phyloP scores from a whole-genome alignment of 495 filamentous ascomycete species.

The Penicillium simplicissimum region DNA sequence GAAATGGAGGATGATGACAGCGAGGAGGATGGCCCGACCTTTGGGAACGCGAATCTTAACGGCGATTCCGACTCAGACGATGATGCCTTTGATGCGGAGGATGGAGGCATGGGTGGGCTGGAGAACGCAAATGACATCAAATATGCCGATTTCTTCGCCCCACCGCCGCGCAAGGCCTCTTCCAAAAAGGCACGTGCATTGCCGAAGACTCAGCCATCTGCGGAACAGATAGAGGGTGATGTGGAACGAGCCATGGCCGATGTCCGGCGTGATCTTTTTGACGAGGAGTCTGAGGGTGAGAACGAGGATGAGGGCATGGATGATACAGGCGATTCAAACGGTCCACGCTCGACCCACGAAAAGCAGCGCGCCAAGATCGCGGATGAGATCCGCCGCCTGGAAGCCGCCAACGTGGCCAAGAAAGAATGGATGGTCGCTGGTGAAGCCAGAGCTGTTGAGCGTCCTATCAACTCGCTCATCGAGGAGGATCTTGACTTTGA shows the following conservation, averaged over 20 bases:
- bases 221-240: slow-evolving; percentile 55
- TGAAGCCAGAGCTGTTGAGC: slow-evolving; percentile 78
- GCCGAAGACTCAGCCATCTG: slow-evolving; percentile 51
- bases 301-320: slow-evolving; percentile 38
- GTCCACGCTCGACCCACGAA: slow-evolving; percentile 76
- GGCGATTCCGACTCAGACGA: slow-evolving; percentile 58
- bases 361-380: slow-evolving; percentile 80
- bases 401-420: slow-evolving; percentile 87
- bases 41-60: slow-evolving; percentile 66
- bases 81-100: slow-evolving; percentile 44
- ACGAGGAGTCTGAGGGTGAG: slow-evolving; percentile 49
- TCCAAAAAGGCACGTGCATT: slow-evolving; percentile 49
- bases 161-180: slow-evolving; percentile 69
- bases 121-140: slow-evolving; percentile 82
- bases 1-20: slow-evolving; percentile 47
- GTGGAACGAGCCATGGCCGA: slow-evolving; percentile 86
- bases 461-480: slow-evolving; percentile 87
- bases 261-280: slow-evolving; percentile 89
- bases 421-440: slow-evolving; percentile 88
- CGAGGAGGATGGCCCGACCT: slow-evolving; percentile 74
- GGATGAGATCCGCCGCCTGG: slow-evolving; percentile 86
- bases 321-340: slow-evolving; percentile 48
- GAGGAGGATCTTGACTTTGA: slow-evolving; percentile 97
- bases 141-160: slow-evolving; percentile 89
- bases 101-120: slow-evolving; percentile 48